phyloP scores from a whole-genome alignment of 176 grass and related monocot species.

The Triticum dicoccoides region DNA sequence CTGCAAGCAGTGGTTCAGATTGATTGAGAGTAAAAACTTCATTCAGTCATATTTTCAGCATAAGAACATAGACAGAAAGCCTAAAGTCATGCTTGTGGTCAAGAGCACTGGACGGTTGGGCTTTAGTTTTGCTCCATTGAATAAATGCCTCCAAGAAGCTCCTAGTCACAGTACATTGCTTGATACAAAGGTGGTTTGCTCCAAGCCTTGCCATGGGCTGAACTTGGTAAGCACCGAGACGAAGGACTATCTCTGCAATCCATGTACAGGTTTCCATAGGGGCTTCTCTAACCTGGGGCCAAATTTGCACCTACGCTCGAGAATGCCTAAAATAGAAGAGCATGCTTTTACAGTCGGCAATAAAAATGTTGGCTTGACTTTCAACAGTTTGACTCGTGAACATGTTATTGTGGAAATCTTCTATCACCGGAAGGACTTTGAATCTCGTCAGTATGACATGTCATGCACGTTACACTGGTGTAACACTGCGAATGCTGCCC shows the following conservation, averaged over 20 bases:
- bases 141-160: background rate
- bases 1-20: background rate
- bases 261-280: background rate
- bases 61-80: background rate
- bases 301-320: too few relatives aligned
- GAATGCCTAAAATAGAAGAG: too few relatives aligned
- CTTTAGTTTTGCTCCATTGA: slow-evolving; percentile 4
- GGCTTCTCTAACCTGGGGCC: too few relatives aligned
- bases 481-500: too few relatives aligned
- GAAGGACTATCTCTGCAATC: slow-evolving; percentile 12
- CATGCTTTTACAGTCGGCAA: too few relatives aligned
- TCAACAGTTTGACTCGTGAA: too few relatives aligned
- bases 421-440: too few relatives aligned
- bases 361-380: too few relatives aligned
- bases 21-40: background rate
- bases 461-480: too few relatives aligned
- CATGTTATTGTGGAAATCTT: too few relatives aligned
- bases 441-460: too few relatives aligned
- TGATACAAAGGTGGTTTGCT: slow-evolving; percentile 11
- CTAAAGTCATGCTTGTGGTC: background rate
- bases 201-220: slow-evolving; percentile 24
- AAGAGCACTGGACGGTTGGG: background rate
- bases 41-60: background rate
- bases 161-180: background rate
- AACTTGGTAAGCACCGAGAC: background rate